phyloP scores from a whole-genome alignment of 2,329 filamentous ascomycete species.

The Teratosphaeriaceae sp. region DNA sequence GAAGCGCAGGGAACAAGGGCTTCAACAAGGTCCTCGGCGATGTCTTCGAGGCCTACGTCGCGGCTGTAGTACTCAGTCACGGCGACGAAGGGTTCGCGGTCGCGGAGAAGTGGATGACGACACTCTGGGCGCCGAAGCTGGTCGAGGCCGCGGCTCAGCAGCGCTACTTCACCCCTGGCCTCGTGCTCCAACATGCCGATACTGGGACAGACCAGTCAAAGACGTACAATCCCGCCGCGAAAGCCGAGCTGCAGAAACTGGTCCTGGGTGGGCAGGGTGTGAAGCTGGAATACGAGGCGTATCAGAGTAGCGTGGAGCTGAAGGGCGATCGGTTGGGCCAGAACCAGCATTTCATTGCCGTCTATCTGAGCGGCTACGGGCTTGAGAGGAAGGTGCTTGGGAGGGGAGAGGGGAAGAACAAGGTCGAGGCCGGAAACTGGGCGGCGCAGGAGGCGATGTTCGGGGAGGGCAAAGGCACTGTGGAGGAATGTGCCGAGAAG shows the following conservation, averaged over 20 bases:
- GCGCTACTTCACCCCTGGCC: conserved; percentile 4
- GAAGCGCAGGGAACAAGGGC: conserved; percentile 51
- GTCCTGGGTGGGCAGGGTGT: conserved; percentile 26
- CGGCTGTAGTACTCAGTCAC: conserved; percentile 66
- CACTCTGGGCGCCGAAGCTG: conserved; percentile 65
- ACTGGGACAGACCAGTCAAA: conserved; percentile 23
- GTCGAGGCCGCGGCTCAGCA: conserved; percentile 30
- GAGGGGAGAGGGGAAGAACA: conserved; percentile 56
- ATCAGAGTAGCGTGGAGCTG: conserved; percentile 48
- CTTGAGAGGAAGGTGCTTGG: conserved; percentile 57
- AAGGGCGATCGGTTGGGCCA: conserved; percentile 47
- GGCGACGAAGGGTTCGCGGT: conserved; percentile 53
- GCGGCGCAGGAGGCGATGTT: conserved; percentile 57
- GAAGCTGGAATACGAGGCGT: conserved; percentile 42
- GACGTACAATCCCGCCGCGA: conserved; percentile 32
- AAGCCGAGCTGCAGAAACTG: conserved; percentile 32
- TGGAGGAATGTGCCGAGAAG: conserved; percentile 16
- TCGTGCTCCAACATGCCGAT: conserved; percentile 16
- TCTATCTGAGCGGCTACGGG: conserved; percentile 63
- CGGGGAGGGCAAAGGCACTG: conserved; percentile 33
- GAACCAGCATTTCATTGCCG: conserved; percentile 51
- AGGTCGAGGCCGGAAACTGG: conserved; percentile 61
- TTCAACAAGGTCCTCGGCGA: conserved; percentile 73
- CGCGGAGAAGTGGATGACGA: conserved; percentile 64
- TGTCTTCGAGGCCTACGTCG: conserved; percentile 86